A percentile compares a stretch with the other conserved stretches of the same genome.
Evolutionary conservation across 164 flowering plant genomes (phyloP).

Genomic region (Tetrastigma voinierianum): DNA sequence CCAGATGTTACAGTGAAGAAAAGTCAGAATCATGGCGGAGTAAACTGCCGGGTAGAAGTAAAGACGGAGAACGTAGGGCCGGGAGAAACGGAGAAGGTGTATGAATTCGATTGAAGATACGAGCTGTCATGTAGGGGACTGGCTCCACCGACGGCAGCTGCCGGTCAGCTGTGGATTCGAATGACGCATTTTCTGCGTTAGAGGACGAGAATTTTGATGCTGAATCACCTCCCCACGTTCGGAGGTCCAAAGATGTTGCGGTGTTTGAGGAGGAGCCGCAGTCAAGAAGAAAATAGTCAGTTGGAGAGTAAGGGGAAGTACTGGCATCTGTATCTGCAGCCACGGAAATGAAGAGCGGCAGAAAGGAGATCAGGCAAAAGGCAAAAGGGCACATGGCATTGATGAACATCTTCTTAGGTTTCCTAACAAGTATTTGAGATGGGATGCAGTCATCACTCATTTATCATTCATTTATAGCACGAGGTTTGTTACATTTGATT

Average conservation of each 20-base stretch:
- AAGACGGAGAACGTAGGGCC: conserved; percentile 11
- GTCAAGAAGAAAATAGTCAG: neutral
- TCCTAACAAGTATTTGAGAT: too few species aligned
- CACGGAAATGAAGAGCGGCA: neutral
- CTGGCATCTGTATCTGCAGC: neutral
- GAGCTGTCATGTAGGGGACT: conserved; percentile 23
- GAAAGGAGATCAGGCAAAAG: too few species aligned
- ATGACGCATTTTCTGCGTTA: too few species aligned
- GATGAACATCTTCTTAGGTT: too few species aligned
- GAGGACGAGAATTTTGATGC: conserved; percentile 12
- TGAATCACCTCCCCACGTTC: neutral
- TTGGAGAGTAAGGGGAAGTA: neutral
- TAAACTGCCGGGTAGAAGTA: conserved; percentile 12
- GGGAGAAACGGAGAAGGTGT: conserved; percentile 7
- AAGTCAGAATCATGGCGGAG: neutral
- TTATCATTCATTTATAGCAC: too few species aligned
- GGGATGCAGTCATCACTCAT: too few species aligned
- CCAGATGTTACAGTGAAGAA: conserved; percentile 14
- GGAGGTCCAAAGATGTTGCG: neutral
- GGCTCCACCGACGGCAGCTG: conserved; percentile 5
- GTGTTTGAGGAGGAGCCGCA: neutral
- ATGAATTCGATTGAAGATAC: conserved; percentile 8
- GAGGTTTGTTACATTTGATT: too few species aligned
- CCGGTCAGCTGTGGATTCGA: neutral
- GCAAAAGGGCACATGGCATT: too few species aligned